Evolutionary conservation across 805 yeast species (phyloP).

Genomic region (Ogataea glucozyma): DNA sequence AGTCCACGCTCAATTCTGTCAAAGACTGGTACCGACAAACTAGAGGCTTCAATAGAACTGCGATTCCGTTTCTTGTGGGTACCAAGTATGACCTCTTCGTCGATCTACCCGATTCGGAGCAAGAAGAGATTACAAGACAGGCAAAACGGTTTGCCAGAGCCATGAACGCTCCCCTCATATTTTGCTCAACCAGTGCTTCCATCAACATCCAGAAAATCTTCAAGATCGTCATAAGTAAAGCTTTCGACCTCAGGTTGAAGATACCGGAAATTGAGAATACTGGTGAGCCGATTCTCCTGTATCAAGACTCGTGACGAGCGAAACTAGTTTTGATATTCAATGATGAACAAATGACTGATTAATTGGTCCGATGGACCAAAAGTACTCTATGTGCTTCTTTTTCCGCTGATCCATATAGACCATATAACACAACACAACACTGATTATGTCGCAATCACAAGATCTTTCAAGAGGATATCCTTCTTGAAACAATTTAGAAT

Average conservation of each 20-base stretch:
- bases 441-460: constrained; percentile 19
- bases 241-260: constrained; percentile 80
- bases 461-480: constrained; percentile 48
- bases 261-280: constrained; percentile 79
- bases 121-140: constrained; percentile 77
- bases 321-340: no score
- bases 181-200: constrained; percentile 89
- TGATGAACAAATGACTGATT: no score
- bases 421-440: background rate
- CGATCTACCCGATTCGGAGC: constrained; percentile 76
- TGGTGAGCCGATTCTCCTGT: constrained; percentile 91
- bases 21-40: constrained; percentile 96
- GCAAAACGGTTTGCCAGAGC: constrained; percentile 85
- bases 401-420: no score
- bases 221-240: constrained; percentile 85
- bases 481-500: constrained; percentile 57
- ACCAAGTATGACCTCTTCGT: constrained; percentile 90
- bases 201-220: constrained; percentile 92
- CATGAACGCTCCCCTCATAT: constrained; percentile 81
- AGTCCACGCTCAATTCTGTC: constrained; percentile 80
- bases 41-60: constrained; percentile 83
- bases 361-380: no score
- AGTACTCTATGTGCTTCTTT: no score
- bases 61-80: constrained; percentile 88
- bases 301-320: constrained; percentile 40